Percentiles rank a stretch among this genome's conserved stretches.
Conservation (phyloP, 768 basidiomycete species). For the Sistotremastrum niveocremeum region DNA sequence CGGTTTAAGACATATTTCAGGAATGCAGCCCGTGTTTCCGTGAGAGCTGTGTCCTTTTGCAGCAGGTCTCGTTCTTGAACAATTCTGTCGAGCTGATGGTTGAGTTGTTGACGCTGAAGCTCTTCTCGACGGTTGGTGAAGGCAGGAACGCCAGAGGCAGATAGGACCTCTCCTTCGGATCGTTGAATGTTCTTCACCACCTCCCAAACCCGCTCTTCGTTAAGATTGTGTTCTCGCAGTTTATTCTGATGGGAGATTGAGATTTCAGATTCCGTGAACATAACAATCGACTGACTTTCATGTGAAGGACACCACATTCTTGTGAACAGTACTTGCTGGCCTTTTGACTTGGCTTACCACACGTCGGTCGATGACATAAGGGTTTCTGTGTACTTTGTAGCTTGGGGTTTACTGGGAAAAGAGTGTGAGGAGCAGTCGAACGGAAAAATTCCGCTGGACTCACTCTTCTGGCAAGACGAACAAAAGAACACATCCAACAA, state of each 20-base stretch:
- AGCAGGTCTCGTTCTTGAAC: slow-evolving; percentile 48
- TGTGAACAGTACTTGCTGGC: slow-evolving; percentile 77
- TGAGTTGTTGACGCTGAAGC: slow-evolving; percentile 44
- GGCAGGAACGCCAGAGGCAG: slow-evolving; percentile 9
- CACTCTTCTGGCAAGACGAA: slow-evolving; percentile 65
- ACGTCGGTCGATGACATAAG: slow-evolving; percentile 54
- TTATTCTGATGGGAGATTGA: too few relatives aligned
- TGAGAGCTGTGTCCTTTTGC: slow-evolving; percentile 54
- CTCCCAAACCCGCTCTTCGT: slow-evolving; percentile 56
- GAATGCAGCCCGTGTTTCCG: slow-evolving; percentile 57
- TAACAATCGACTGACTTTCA: too few relatives aligned
- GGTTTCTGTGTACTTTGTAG: slow-evolving; percentile 68
- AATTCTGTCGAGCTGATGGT: slow-evolving; percentile 39
- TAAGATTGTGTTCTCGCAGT: slow-evolving; percentile 6
- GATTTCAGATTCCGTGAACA: too few relatives aligned
- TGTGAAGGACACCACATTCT: slow-evolving; percentile 51
- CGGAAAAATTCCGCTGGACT: slow-evolving; percentile 16
- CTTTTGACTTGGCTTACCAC: slow-evolving; percentile 33
- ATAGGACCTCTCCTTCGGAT: slow-evolving; percentile 56
- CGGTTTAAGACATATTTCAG: slow-evolving; percentile 55
- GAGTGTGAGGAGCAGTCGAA: background rate
- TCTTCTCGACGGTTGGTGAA: slow-evolving; percentile 10
- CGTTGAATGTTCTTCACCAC: slow-evolving; percentile 55
- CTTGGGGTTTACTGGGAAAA: slow-evolving; percentile 37
- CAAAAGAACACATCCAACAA: slow-evolving; percentile 90